Evolutionary conservation across 2,329 filamentous ascomycete species (phyloP), one percentile per base, ranked within the genome.

Genomic region (Monosporascus sp.): DNA sequence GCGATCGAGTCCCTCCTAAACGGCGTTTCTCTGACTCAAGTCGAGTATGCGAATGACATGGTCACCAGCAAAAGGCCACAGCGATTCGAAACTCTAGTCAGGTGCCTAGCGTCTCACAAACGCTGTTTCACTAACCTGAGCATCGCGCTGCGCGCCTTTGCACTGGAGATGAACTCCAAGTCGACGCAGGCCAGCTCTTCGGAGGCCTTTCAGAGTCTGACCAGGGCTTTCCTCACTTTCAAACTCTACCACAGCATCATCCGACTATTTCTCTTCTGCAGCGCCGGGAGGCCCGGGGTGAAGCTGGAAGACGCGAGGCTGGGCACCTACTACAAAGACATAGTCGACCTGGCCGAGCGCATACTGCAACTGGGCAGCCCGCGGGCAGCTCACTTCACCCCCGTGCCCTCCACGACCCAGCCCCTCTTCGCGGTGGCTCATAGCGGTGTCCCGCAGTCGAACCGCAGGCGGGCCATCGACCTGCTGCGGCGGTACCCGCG

Each of bases 1-100:
- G 49, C 50, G 2, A 24, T 46, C 19, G 52, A 55, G 43, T 57
- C 55, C 7, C 55, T 57, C 11, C 31, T 51, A n/a, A 57, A 57
- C 50, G 48, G 22, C 24, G n/a, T 52, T 9, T 27, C 46, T 5
- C 47, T 44, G n/a, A 5, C n/a, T n/a, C 20, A 37, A 17, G 9
- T 44, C 8, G 24, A 48, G 27, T 19, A 5, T 6, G 35, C 20
- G 20, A 43, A 24, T 6, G 40, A 52, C 14, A 46, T 52, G 5
- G 2, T 17, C 43, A 31, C 22, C 5, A 17, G 11, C 11, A 7
- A 17, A 7, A 7, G 11, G 8, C 5, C 22, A 14, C 11, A 27
- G 22, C 16, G 3, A 19, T 5, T 27, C 22, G 0, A 16, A 17
- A 37, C n/a, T 7, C 4, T 48, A 6, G 31, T 19, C 31, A 38